Percentiles rank a stretch among this genome's conserved stretches.
These are phyloP conservation scores for Populus hybrid DNA, from an alignment of 441 rosid species.

Conservation along the genomic window DNA sequence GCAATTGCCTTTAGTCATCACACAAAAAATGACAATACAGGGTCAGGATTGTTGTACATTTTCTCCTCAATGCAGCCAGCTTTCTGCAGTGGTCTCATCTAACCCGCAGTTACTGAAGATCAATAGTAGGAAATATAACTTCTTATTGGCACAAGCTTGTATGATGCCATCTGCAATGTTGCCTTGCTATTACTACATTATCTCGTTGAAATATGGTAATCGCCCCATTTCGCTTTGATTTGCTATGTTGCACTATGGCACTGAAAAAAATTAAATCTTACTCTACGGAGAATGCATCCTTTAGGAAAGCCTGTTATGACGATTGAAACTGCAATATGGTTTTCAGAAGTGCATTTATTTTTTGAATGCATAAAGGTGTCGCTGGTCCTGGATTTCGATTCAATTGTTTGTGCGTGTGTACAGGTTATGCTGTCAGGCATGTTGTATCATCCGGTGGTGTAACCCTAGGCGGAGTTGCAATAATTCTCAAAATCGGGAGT, in stretches of 20 bases:
- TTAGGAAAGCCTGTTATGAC: not conserved
- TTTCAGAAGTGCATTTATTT: too few species aligned
- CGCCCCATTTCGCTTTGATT: not conserved
- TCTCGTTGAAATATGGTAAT: not conserved
- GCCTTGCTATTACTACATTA: not conserved
- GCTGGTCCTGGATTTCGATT: not conserved
- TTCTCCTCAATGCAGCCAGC: not conserved
- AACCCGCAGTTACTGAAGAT: not conserved
- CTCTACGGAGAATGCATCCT: not conserved
- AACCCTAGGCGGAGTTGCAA: too few species aligned
- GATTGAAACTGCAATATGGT: not conserved
- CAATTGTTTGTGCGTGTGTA: not conserved
- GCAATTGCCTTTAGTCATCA: constrained; percentile 1
- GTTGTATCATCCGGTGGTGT: too few species aligned
- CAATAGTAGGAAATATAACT: not conserved
- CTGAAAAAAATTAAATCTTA: not conserved
- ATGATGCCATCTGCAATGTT: not conserved
- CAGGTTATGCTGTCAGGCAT: not conserved
- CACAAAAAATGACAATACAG: not conserved
- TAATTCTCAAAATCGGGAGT: not conserved
- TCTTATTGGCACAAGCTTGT: not conserved
- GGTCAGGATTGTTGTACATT: constrained; percentile 2
- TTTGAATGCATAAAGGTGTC: not conserved
- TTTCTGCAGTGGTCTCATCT: not conserved
- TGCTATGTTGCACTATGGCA: not conserved